Base-by-base conservation (phyloP, 768 basidiomycete genomes). In the Naematelia encephala region DNA sequence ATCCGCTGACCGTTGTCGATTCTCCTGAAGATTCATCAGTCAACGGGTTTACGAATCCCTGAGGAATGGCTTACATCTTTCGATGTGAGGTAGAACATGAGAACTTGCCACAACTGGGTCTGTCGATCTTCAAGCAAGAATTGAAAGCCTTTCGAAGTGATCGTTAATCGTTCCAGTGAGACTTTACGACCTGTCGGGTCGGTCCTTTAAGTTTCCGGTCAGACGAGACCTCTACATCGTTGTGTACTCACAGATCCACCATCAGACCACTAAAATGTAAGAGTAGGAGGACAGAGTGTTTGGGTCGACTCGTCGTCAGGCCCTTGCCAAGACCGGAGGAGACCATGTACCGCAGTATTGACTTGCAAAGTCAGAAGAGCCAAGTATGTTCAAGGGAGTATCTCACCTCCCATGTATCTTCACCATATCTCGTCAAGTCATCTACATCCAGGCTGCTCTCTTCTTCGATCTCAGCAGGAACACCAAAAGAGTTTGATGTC, bases 341-440 rank as follows among this genome's bases (percentile, higher is more conserved):
- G 2, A 99, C 96, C 92, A 99, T 96, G 73, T 90, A 98, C 77
- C 97, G 91, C 45, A 98, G 82, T 68, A 98, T 94, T 0, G 91
- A 92, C 92, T 46, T 39, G 34, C 34, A 39, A 39, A 39, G 34
- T 39, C 16, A 8, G 34, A 16, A 8, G 34, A 8, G 34, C 34
- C 23, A 22, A 29, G n/a, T 13, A 27, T 30, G 29, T 14, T 12
- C 34, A 29, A 39, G 13, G 29, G 13, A 30, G 46, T n/a, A n/a
- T n/a, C 71, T 47, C 34, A 75, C 74, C 60, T 76, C 75, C 67
- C 73, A 77, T 1, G 65, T 66, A 5, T 66, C 63, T 39, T 75
- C 70, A 5, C 73, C 75, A 43, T 75, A 68, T 27, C 63, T 53
- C 3, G 68, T 51, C 26, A 77, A 57, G 30, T 70, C 65, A 14